Percentiles rank a stretch among this genome's conserved stretches.
Conservation (phyloP, 257 asterid genomes). For the Jaltomata sinuosa region DNA sequence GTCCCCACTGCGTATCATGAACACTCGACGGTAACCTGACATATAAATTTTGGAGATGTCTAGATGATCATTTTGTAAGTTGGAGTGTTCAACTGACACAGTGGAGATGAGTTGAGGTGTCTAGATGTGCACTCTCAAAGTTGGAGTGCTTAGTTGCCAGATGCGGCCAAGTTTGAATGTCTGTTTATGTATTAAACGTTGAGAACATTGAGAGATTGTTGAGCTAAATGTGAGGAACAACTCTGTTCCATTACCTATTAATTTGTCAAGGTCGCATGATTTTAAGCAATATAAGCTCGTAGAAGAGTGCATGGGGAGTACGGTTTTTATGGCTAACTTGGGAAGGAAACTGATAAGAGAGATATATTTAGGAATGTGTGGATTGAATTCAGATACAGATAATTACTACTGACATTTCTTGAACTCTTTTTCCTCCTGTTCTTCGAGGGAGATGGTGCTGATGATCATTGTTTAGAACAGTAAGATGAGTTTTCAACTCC, state of each 20-base stretch:
- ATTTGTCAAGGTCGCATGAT: neutral
- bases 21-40: too few species aligned
- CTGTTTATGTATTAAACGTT: too few species aligned
- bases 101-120: too few species aligned
- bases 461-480: neutral
- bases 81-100: too few species aligned
- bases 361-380: neutral
- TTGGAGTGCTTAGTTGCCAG: too few species aligned
- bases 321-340: neutral
- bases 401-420: neutral
- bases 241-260: too few species aligned
- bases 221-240: neutral
- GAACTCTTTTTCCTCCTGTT: neutral
- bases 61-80: too few species aligned
- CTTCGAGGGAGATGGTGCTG: neutral
- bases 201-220: neutral
- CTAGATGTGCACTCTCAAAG: too few species aligned
- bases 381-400: neutral
- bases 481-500: neutral
- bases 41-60: too few species aligned
- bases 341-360: neutral
- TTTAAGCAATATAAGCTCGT: neutral
- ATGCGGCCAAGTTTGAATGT: too few species aligned
- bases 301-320: neutral
- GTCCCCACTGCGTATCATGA: too few species aligned